A percentile compares a stretch with the other conserved stretches of the same genome.
Conservation (phyloP, 1,284 basidiomycete genomes). For the Austroboletus niveus region DNA sequence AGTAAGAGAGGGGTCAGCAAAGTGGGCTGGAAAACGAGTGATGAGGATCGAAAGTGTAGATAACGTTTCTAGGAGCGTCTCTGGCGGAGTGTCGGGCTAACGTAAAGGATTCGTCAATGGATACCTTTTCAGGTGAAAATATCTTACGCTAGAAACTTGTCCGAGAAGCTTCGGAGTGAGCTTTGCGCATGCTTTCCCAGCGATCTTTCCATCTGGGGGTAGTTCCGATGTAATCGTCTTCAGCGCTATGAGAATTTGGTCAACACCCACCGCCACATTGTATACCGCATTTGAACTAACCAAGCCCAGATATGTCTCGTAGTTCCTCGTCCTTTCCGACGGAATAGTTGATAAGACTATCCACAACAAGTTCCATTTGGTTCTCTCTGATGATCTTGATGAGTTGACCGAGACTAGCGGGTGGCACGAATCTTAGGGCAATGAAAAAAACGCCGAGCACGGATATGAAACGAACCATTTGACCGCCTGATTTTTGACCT, state of each 20-base stretch:
- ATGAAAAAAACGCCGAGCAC: neutral
- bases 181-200: slow-evolving; percentile 78
- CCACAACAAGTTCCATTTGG: slow-evolving; percentile 84
- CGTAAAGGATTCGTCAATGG: slow-evolving; percentile 17
- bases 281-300: slow-evolving; percentile 43
- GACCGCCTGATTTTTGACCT: slow-evolving; percentile 97
- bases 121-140: neutral
- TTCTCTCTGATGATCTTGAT: slow-evolving; percentile 83
- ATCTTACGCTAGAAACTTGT: slow-evolving; percentile 72
- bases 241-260: slow-evolving; percentile 55
- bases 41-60: slow-evolving; percentile 92
- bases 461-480: slow-evolving; percentile 65
- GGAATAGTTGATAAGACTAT: slow-evolving; percentile 83
- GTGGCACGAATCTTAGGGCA: slow-evolving; percentile 6
- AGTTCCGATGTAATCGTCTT: slow-evolving; percentile 94
- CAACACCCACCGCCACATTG: neutral
- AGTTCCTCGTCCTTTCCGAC: slow-evolving; percentile 86
- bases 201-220: slow-evolving; percentile 76
- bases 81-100: slow-evolving; percentile 72
- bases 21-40: slow-evolving; percentile 75
- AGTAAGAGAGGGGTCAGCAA: slow-evolving; percentile 53
- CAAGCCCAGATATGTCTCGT: slow-evolving; percentile 90
- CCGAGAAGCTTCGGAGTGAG: slow-evolving; percentile 82
- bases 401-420: slow-evolving; percentile 72
- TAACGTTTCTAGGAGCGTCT: slow-evolving; percentile 84